A percentile compares a stretch with the other conserved stretches of the same genome.
These are phyloP conservation scores for Quercus glauca DNA, from an alignment of 306 rosid species.

Conservation along the genomic window DNA sequence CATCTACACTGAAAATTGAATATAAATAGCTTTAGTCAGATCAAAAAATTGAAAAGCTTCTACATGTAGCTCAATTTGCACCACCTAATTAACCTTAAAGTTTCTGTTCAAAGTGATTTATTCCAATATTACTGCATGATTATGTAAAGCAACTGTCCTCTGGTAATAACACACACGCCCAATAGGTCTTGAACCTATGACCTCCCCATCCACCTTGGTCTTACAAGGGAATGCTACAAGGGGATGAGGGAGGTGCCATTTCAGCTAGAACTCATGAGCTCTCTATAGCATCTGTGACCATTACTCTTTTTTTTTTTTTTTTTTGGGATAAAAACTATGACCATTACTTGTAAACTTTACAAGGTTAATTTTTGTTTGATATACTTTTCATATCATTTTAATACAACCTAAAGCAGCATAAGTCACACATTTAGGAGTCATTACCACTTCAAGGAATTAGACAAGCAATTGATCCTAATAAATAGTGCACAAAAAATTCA, in stretches of 20 bases:
- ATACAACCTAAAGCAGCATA: too few species aligned
- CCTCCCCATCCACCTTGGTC: too few species aligned
- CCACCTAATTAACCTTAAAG: background rate
- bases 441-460: conserved; percentile 1
- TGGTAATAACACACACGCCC: background rate
- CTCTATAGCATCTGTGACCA: too few species aligned
- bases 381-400: too few species aligned
- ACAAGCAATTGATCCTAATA: conserved; percentile 7
- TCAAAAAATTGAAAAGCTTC: background rate
- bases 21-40: background rate
- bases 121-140: background rate
- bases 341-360: too few species aligned
- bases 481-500: background rate
- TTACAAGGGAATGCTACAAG: too few species aligned
- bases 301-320: too few species aligned
- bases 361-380: too few species aligned
- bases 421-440: background rate
- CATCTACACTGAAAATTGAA: conserved; percentile 1
- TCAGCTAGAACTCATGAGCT: too few species aligned
- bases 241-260: too few species aligned
- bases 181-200: background rate
- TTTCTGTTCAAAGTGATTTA: background rate
- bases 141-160: background rate
- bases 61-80: background rate
- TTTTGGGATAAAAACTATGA: too few species aligned